phyloP scores from a whole-genome alignment of 1,284 basidiomycete species.

The Ganoderma lucidum region DNA sequence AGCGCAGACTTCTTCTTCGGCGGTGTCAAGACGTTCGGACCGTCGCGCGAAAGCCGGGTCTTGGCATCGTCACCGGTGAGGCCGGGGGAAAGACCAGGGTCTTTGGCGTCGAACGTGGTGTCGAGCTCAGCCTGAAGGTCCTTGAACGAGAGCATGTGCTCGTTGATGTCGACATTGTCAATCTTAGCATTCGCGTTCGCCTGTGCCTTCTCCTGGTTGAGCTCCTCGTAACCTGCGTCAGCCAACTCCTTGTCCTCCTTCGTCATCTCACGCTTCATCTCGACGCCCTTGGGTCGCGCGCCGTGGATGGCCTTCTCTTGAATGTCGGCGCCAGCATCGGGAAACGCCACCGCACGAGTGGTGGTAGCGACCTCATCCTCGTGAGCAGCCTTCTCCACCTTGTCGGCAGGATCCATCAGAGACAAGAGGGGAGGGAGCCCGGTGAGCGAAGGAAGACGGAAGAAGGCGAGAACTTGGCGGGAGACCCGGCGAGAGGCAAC shows the following conservation, averaged over 20 bases:
- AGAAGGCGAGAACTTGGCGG: conserved; percentile 3
- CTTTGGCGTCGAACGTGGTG: conserved; percentile 61
- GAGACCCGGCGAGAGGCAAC: conserved; percentile 5
- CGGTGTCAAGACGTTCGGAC: conserved; percentile 70
- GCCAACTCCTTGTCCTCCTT: conserved; percentile 72
- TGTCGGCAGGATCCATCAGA: conserved; percentile 31
- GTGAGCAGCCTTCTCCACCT: conserved; percentile 28
- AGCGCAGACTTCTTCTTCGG: conserved; percentile 72
- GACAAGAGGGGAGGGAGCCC: not conserved
- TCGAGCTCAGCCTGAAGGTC: conserved; percentile 51
- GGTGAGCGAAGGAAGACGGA: conserved; percentile 12
- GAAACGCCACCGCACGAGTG: conserved; percentile 54
- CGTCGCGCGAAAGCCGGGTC: conserved; percentile 58
- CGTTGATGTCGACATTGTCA: conserved; percentile 59
- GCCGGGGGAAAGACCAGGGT: conserved; percentile 59
- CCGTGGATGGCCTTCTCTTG: conserved; percentile 50
- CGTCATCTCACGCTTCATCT: conserved; percentile 69
- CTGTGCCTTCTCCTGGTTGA: conserved; percentile 54
- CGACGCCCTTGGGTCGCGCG: conserved; percentile 57
- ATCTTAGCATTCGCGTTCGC: conserved; percentile 40
- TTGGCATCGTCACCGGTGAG: conserved; percentile 63
- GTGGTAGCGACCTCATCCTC: conserved; percentile 37
- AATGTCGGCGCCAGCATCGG: conserved; percentile 48
- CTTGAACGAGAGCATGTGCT: conserved; percentile 58
- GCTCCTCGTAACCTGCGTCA: conserved; percentile 72